Evolutionary conservation across 2,329 filamentous ascomycete genomes (phyloP).

Genomic region (Lojkania enalia): DNA sequence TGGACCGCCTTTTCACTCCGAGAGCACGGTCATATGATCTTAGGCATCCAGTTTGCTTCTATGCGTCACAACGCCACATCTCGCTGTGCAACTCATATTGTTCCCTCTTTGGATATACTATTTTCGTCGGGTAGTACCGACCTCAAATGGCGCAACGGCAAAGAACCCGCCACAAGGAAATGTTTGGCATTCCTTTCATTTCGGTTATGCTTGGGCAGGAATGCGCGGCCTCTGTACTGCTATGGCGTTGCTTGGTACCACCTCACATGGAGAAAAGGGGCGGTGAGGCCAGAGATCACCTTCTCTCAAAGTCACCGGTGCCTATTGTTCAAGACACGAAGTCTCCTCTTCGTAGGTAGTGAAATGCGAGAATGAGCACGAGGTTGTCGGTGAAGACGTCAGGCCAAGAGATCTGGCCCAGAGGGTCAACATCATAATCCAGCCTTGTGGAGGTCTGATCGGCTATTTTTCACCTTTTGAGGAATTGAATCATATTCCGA

Average conservation of each 20-base stretch:
- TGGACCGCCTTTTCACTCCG: no score
- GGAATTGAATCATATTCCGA: no score
- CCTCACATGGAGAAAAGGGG: not conserved
- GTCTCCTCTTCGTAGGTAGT: no score
- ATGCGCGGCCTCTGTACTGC: not conserved
- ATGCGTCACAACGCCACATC: no score
- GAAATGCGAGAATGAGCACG: not conserved
- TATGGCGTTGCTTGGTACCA: not conserved
- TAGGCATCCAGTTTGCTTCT: no score
- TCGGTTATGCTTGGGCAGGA: conserved; percentile 1
- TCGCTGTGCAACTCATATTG: no score
- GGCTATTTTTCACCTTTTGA: not conserved
- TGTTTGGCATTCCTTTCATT: conserved; percentile 1
- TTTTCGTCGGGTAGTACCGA: no score
- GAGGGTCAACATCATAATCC: not conserved
- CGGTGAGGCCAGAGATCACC: conserved; percentile 1
- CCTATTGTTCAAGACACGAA: no score
- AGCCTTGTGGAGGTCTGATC: not conserved
- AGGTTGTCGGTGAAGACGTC: not conserved
- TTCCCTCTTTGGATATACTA: no score
- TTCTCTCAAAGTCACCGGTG: no score
- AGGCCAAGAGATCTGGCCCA: not conserved
- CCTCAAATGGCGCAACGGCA: no score
- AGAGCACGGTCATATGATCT: no score
- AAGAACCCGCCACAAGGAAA: not conserved